Base-by-base conservation (phyloP, 768 basidiomycete genomes). In the Plicaturopsis crispa region DNA sequence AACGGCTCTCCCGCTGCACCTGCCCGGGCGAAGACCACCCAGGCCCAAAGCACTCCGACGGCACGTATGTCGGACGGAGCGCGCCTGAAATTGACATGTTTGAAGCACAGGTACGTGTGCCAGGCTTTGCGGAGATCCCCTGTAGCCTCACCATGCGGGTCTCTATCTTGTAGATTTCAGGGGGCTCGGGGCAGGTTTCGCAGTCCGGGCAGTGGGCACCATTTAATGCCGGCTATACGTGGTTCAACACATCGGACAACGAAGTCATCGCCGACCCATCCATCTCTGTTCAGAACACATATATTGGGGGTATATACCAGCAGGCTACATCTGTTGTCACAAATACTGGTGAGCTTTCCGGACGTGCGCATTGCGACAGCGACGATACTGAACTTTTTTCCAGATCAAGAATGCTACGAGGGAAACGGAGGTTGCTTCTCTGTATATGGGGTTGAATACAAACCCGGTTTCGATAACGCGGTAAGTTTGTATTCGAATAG, bases 31-130 rank as follows among this genome's bases (percentile, higher is more conserved):
- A 72, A 41, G 53, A 62, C 11, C 73, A 75, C 49, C 73, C 73
- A 11, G 73, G 73, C 6, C 73, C 81, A 52, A 57, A 64, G 54
- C 41, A 59, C 52, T 18, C 61, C 47, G 70, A 80, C 43, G 80
- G 80, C 4, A 57, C 62, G 1, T 82, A 72, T 47, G 70, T 74
- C 2, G 82, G 80, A n/a, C 62, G 82, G 8, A 54, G 73, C 5
- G 78, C 82, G 1, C 81, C 81, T 3, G 81, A 84, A 54, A 80
- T 84, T 38, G 83, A 85, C 51, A 60, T 84, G 40, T 69, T 83
- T 41, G 81, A 84, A 54, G 78, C 80, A 8, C 57, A 60, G 23
- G 52, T 54, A 69, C 22, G 31, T 45, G 3, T 43, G 48, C 22
- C 43, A 39, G 41, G 5, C 26, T 40, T 33, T 20, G 48, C 8